These are phyloP conservation scores for Psilocybe azurescens DNA, from an alignment of 768 basidiomycete species.

Conservation along the genomic window DNA sequence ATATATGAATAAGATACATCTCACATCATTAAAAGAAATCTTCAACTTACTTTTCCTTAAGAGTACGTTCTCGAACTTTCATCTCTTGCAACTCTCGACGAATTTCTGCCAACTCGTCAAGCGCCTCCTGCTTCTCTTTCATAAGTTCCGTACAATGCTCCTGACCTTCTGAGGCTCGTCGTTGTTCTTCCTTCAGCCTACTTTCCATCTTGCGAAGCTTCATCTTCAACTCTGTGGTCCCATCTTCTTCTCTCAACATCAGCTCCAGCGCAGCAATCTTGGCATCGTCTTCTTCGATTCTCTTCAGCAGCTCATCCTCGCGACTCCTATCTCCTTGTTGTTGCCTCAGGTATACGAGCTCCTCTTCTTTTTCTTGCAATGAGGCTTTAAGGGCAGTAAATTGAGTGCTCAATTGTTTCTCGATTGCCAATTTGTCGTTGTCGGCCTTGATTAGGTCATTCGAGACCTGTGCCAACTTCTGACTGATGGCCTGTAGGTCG, in stretches of 20 bases:
- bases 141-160: constrained; percentile 49
- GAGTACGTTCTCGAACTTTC: constrained; percentile 25
- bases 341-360: constrained; percentile 50
- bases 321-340: constrained; percentile 49
- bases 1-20: neutral
- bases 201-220: constrained; percentile 44
- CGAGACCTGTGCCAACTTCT: constrained; percentile 56
- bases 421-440: constrained; percentile 63
- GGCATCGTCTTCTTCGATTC: constrained; percentile 77
- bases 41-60: constrained; percentile 25
- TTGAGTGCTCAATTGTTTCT: constrained; percentile 49
- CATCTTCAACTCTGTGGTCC: constrained; percentile 42
- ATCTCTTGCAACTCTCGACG: constrained; percentile 31
- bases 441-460: constrained; percentile 53
- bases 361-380: constrained; percentile 65
- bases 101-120: constrained; percentile 47
- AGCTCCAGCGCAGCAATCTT: constrained; percentile 64
- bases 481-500: constrained; percentile 45
- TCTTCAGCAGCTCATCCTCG: constrained; percentile 64
- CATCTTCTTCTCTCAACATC: constrained; percentile 46
- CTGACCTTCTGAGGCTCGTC: constrained; percentile 45
- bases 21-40: neutral
- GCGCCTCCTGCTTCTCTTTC: constrained; percentile 57
- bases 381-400: constrained; percentile 46
- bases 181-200: constrained; percentile 47